Evolutionary conservation across 106 monocot species (phyloP).

Genomic region (Dioscorea zingiberensis): DNA sequence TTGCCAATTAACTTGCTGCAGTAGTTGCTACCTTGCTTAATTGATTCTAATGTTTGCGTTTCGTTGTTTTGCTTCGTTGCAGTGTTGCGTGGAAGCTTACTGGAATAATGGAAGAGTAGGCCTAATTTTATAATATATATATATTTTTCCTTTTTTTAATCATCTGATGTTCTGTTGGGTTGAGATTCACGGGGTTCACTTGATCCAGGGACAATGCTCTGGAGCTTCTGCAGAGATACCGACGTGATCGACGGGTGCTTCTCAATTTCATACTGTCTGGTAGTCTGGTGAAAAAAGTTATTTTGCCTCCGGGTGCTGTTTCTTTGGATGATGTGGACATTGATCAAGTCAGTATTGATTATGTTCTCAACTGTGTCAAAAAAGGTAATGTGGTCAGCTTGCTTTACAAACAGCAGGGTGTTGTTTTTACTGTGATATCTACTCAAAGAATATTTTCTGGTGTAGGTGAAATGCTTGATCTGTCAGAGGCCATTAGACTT

Average conservation of each 20-base stretch:
- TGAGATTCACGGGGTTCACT: background rate
- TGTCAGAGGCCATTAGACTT: slow-evolving; percentile 79
- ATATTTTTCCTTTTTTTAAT: background rate
- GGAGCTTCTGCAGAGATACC: slow-evolving; percentile 79
- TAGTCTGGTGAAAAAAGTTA: slow-evolving; percentile 92
- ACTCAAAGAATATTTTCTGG: background rate
- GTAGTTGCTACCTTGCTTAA: too few species aligned
- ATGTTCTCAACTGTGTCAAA: slow-evolving; percentile 88
- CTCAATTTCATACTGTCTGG: slow-evolving; percentile 86
- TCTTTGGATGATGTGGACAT: slow-evolving; percentile 83
- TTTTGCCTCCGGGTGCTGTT: slow-evolving; percentile 87
- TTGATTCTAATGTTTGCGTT: too few species aligned
- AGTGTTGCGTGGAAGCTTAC: background rate
- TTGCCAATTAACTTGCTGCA: too few species aligned
- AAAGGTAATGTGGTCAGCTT: slow-evolving; percentile 46
- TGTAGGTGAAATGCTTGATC: slow-evolving; percentile 85
- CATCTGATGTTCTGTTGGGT: background rate
- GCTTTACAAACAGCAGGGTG: too few species aligned
- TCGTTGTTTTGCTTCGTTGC: too few species aligned
- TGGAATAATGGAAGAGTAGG: slow-evolving; percentile 9
- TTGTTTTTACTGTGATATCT: too few species aligned
- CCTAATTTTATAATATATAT: background rate
- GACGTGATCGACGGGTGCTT: slow-evolving; percentile 78
- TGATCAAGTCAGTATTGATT: slow-evolving; percentile 89
- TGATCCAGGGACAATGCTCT: slow-evolving; percentile 56